phyloP scores from a whole-genome alignment of 208 protist species.

The Acanthamoeba sp. region DNA sequence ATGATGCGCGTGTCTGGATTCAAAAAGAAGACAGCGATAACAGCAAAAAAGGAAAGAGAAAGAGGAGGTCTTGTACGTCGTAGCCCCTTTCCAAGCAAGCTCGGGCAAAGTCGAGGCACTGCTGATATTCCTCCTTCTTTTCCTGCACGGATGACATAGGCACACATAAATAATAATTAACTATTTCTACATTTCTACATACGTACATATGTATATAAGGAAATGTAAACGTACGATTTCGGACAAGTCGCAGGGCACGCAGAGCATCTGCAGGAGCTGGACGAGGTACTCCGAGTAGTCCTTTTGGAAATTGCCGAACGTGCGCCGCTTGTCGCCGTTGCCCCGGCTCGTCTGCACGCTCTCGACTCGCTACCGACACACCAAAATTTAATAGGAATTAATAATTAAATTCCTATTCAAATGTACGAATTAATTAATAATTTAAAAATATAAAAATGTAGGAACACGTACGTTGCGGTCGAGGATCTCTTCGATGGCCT shows the following conservation, averaged over 20 bases:
- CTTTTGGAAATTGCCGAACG: slow-evolving; percentile 30
- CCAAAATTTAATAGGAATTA: no score
- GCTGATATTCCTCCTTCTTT: background rate
- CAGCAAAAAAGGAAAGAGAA: background rate
- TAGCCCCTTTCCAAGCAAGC: background rate
- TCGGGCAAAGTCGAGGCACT: slow-evolving; percentile 1
- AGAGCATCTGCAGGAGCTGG: slow-evolving; percentile 42
- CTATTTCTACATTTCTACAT: no score
- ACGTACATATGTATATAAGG: no score
- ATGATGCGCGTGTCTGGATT: no score
- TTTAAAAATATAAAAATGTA: background rate
- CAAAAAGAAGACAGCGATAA: background rate
- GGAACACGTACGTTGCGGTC: slow-evolving; percentile 32
- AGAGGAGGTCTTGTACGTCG: background rate
- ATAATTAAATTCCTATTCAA: no score
- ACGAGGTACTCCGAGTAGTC: slow-evolving; percentile 36
- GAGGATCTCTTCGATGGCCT: slow-evolving; percentile 37
- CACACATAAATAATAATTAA: no score
- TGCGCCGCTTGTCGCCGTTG: slow-evolving; percentile 31
- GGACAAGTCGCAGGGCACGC: background rate
- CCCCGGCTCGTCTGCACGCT: slow-evolving; percentile 23
- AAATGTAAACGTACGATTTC: background rate
- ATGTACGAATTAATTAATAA: no score
- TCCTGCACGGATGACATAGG: background rate
- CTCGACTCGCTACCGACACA: background rate